Evolutionary conservation across 176 grass and related monocot species (phyloP).

Genomic region (Puya raimondii): DNA sequence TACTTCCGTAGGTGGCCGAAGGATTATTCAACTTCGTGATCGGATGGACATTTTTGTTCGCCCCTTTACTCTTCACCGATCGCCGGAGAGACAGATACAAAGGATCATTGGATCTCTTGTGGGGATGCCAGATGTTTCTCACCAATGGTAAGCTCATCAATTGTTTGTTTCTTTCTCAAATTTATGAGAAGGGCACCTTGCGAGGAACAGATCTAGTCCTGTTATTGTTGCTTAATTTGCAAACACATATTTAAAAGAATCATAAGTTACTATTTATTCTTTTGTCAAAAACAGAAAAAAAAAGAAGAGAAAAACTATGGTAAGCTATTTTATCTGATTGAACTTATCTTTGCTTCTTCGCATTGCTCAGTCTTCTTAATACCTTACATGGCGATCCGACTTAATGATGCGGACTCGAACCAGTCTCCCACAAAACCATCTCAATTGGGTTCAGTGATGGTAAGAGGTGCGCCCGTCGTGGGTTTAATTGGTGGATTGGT

Average conservation of each 20-base stretch:
- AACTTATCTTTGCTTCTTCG: neutral
- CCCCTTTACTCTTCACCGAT: slow-evolving; percentile 71
- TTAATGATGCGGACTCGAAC: slow-evolving; percentile 35
- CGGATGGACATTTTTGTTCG: slow-evolving; percentile 81
- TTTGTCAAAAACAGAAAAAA: no score
- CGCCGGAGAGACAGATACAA: slow-evolving; percentile 52
- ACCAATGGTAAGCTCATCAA: slow-evolving; percentile 79
- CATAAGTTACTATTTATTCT: neutral
- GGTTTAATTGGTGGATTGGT: slow-evolving; percentile 40
- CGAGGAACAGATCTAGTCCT: no score
- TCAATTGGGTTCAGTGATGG: slow-evolving; percentile 54
- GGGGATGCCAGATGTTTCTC: slow-evolving; percentile 94
- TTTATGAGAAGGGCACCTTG: neutral
- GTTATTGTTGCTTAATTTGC: no score
- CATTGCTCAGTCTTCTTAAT: slow-evolving; percentile 62
- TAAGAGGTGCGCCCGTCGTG: slow-evolving; percentile 38
- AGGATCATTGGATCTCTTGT: slow-evolving; percentile 73
- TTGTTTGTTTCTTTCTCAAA: neutral
- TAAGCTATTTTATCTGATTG: neutral
- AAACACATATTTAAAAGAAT: no score
- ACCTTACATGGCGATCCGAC: slow-evolving; percentile 95
- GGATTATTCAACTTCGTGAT: slow-evolving; percentile 90
- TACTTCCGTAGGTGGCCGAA: slow-evolving; percentile 47
- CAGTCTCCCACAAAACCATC: slow-evolving; percentile 29
- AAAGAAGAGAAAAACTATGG: neutral